Base-by-base conservation (phyloP, 2,329 filamentous ascomycete species). In the Stagonosporopsis chrysanthemi region DNA sequence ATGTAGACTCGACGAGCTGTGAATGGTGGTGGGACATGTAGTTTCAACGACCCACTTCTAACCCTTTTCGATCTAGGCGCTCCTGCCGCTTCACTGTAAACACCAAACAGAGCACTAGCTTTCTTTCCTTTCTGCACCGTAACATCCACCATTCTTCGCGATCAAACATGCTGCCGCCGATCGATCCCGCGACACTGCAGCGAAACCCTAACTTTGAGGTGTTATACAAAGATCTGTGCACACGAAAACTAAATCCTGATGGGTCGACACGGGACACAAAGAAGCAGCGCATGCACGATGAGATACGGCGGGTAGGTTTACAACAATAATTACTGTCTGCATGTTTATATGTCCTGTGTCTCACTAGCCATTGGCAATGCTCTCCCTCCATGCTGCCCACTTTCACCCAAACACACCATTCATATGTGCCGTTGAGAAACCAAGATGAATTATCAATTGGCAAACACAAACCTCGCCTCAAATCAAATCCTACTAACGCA, bases 141-240 rank as follows among this genome's bases (percentile, higher is more conserved):
- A 40, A 19, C 31, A 15, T n/a, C 28, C 17, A n/a, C 43, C 35
- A 38, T 6, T 12, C 19, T 39, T 19, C 15, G 17, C 17, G 17
- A 26, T 9, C 12, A 19, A 63, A 11, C 15, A 81, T 81, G 79
- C 64, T 80, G 6, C 78, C 78, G 1, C 79, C 78, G 22, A 67
- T 80, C 1, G 73, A 79, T 24, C 71, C 75, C 0, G 56, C 58
- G 1, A 63, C 76, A 0, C 56, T 80, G 0, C 63, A 77, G 23
- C 68, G 72, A 0, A 81, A 82, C 50, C 77, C 79, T 0, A 77
- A 75, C 31, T 82, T 82, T 52, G 77, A 78, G 15, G 67, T 74
- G 0, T 66, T 82, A 1, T 81, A 81, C 65, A 75, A 77, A 42
- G 79, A 82, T 60, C 65, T 82, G 0, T 75, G 73, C 42, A 68